Conservation (phyloP, 768 basidiomycete species). For the Pulveroboletus sp. region DNA sequence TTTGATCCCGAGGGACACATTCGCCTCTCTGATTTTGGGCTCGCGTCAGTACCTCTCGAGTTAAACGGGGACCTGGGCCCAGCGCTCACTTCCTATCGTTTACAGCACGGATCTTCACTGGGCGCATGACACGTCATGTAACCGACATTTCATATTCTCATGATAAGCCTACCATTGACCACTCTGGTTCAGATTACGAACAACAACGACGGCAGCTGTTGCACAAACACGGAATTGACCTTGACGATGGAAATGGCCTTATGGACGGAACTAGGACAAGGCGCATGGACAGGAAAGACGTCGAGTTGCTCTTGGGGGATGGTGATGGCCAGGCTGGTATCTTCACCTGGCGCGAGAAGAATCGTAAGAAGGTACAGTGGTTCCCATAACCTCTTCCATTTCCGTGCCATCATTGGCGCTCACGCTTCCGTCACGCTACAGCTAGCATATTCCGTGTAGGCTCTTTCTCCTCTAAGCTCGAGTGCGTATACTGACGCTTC, state of each 20-base stretch:
- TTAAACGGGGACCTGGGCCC: slow-evolving; percentile 19
- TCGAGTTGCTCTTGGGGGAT: slow-evolving; percentile 82
- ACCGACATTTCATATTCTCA: slow-evolving; percentile 13
- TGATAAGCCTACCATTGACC: slow-evolving; percentile 12
- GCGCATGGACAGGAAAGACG: slow-evolving; percentile 76
- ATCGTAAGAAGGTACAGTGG: slow-evolving; percentile 74
- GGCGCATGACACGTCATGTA: slow-evolving; percentile 95
- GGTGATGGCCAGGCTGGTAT: slow-evolving; percentile 79
- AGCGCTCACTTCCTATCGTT: slow-evolving; percentile 20
- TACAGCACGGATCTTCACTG: slow-evolving; percentile 88
- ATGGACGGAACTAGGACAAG: slow-evolving; percentile 72
- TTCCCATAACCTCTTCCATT: slow-evolving; percentile 30
- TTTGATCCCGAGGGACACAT: slow-evolving; percentile 94
- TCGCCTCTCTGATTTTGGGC: slow-evolving; percentile 91
- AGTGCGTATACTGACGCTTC: slow-evolving; percentile 21
- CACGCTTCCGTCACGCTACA: slow-evolving; percentile 33
- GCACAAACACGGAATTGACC: slow-evolving; percentile 92
- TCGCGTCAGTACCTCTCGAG: slow-evolving; percentile 67
- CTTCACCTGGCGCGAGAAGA: slow-evolving; percentile 95
- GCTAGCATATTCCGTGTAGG: slow-evolving; percentile 89
- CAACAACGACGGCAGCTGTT: slow-evolving; percentile 87
- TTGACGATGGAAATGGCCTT: slow-evolving; percentile 71
- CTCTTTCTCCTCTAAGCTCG: slow-evolving; percentile 22
- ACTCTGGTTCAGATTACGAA: slow-evolving; percentile 70
- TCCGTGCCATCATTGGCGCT: slow-evolving; percentile 22